Conservation (phyloP, 2,329 filamentous ascomycete species). For the Ophiostoma triangulosporum region DNA sequence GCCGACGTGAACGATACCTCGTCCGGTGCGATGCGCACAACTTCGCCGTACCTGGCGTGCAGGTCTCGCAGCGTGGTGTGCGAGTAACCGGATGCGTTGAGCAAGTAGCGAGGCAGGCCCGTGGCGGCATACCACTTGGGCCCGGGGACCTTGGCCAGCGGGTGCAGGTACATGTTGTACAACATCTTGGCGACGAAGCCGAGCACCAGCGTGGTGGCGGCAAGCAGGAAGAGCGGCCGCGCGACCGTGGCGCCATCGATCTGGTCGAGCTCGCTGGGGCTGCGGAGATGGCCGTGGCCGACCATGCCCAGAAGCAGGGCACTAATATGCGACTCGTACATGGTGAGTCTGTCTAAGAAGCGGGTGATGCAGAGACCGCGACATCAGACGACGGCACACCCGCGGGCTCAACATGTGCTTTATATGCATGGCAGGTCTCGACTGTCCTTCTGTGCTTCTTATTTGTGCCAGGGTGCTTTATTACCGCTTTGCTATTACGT, state of each 20-base stretch:
- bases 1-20: conserved; percentile 27
- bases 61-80: conserved; percentile 13
- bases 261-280: background rate
- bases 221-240: background rate
- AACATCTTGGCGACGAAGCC: conserved; percentile 1
- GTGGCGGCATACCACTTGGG: conserved; percentile 18
- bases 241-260: background rate
- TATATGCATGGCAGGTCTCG: no score
- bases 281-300: background rate
- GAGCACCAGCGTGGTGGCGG: background rate
- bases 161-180: conserved; percentile 17
- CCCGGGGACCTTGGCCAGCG: conserved; percentile 21
- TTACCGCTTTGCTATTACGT: no score
- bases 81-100: background rate
- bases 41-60: conserved; percentile 25
- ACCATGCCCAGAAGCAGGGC: background rate
- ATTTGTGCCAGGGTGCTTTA: no score
- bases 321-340: background rate
- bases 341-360: background rate
- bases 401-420: no score
- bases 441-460: no score
- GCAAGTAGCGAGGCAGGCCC: conserved; percentile 5
- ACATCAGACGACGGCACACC: no score
- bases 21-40: conserved; percentile 30
- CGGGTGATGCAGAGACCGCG: background rate